Percentiles rank a stretch among this genome's conserved stretches.
These are phyloP conservation scores for Hypocrella siamensis DNA, from an alignment of 2,329 filamentous ascomycete genomes.

Conservation along the genomic window DNA sequence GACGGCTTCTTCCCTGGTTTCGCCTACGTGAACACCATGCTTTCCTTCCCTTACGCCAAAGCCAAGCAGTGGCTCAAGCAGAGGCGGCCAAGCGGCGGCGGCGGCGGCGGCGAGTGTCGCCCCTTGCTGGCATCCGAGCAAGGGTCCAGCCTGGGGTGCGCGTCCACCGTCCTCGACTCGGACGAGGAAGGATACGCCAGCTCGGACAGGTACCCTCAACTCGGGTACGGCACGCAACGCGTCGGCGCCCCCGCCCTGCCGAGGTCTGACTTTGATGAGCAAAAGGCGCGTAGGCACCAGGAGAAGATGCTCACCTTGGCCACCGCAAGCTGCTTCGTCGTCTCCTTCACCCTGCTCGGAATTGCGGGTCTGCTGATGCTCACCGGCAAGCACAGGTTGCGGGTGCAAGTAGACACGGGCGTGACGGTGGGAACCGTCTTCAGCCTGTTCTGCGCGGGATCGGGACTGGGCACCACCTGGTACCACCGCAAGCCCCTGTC, in stretches of 20 bases:
- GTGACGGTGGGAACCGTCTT: conserved; percentile 54
- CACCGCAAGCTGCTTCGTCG: conserved; percentile 37
- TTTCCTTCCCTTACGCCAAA: conserved; percentile 32
- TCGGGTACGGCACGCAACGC: conserved; percentile 39
- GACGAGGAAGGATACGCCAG: conserved; percentile 35
- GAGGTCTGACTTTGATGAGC: conserved; percentile 30
- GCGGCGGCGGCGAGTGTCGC: conserved; percentile 11
- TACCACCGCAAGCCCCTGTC: conserved; percentile 30
- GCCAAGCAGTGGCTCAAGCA: conserved; percentile 33
- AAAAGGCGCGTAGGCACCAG: conserved; percentile 31
- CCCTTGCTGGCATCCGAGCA: conserved; percentile 6
- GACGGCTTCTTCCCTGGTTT: conserved; percentile 46
- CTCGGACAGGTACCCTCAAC: conserved; percentile 30
- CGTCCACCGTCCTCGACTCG: conserved; percentile 18
- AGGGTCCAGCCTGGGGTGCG: conserved; percentile 13
- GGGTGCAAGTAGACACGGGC: conserved; percentile 58
- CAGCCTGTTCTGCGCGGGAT: conserved; percentile 47
- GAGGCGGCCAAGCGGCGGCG: conserved; percentile 6
- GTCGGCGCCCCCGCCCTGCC: conserved; percentile 40
- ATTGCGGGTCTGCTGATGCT: conserved; percentile 50
- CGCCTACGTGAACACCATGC: conserved; percentile 37
- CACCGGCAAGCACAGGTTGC: conserved; percentile 52
- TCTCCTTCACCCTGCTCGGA: conserved; percentile 46
- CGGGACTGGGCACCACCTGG: conserved; percentile 42
- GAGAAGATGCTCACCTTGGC: conserved; percentile 40